Base-by-base conservation (phyloP, 2,329 filamentous ascomycete genomes). In the Fusarium vanettenii region DNA sequence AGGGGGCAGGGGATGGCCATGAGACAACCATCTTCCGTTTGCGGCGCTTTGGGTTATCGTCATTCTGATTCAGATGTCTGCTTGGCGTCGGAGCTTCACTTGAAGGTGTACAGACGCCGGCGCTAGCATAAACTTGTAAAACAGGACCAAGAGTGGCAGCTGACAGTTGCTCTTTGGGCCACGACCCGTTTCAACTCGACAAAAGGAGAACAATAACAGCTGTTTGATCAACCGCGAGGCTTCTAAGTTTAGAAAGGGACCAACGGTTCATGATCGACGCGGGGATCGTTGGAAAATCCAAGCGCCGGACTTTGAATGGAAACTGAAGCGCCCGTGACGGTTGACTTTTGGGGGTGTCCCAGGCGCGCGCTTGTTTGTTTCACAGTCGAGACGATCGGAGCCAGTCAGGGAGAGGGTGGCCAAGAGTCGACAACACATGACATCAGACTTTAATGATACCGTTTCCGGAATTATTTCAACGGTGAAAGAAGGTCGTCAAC, bases 321-420 rank as follows among this genome's bases (percentile, higher is more conserved):
- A 72, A 72, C 64, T 65, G 72, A 72, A 63, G 60, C 43, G 60
- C 43, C 60, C 55, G 52, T 55, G 57, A 64, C 48, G 31, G 45
- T 37, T 45, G 31, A 71, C 45, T 59, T 52, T 31, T 7, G 25
- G 8, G 48, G 60, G 14, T 50, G 60, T 50, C 50, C 10, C 9
- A 62, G 59, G 61, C 61, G 72, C 72, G 64, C 61, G 72, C 62
- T 61, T 74, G 48, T 39, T 60, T 20, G 33, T 41, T 66, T 50
- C 27, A 29, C n/a, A 41, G 14, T 13, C 1, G 48, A 55, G 18
- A 6, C 16, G 18, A 39, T 31, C n/a, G 18, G 48, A 33, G 48
- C 48, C 35, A 56, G 61, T 43, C 14, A 56, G 25, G 7, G 22
- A 22, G 27, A 56, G 33, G 16, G 8, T 31, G 31, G 39, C 29